Evolutionary conservation across 306 rosid genomes (phyloP), one percentile per base, ranked within the genome.

Genomic region (Prunus fruticosa): DNA sequence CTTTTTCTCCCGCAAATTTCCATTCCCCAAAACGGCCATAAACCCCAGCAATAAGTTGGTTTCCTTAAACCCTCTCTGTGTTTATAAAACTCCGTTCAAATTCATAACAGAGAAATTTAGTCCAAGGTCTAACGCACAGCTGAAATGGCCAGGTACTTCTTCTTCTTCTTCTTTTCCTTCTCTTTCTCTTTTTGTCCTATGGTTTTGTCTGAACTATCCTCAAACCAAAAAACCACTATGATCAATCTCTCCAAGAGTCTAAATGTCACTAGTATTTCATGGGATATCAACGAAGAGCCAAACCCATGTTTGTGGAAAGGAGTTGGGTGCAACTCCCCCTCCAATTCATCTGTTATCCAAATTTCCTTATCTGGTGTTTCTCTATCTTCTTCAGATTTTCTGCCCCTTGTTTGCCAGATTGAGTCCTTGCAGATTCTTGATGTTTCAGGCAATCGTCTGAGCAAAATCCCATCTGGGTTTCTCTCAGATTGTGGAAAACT

Each of bases 301-400:
- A 78, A 87, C 72, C 95, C 94, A 45, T 92, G 97, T 84, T 8
- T 38, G 10, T 95, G 97, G 97, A 53, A 71, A 3, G 91, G 97
- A 34, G 87, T 95, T 52, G 65, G 0, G 2, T 95, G 97, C 73
- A 65, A 68, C 58, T 0, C 2, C 77, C 1, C 3, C 22, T 64
- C 34, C 45, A 75, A 80, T 71, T 76, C 90, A 15, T 63, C 79
- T 43, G 73, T 95, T 9, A 54, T 7, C 65, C 18, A 20, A 0
- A 79, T 95, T 74, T 41, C 34, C 3, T 70, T 92, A 2, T 82
- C 90, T 74, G 78, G 82, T 6, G 10, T 1, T 63, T 75, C 82
- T n/a, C 64, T 90, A 23, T 66, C 85, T 57, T 86, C 90, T 23
- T 73, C 87, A 6, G n/a, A 53, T 2, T 89, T 87, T 72, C 74